Percentiles rank a stretch among this genome's conserved stretches.
These are phyloP conservation scores for Cadophora luteo-olivacea DNA, from an alignment of 2,329 filamentous ascomycete genomes.

Conservation along the genomic window DNA sequence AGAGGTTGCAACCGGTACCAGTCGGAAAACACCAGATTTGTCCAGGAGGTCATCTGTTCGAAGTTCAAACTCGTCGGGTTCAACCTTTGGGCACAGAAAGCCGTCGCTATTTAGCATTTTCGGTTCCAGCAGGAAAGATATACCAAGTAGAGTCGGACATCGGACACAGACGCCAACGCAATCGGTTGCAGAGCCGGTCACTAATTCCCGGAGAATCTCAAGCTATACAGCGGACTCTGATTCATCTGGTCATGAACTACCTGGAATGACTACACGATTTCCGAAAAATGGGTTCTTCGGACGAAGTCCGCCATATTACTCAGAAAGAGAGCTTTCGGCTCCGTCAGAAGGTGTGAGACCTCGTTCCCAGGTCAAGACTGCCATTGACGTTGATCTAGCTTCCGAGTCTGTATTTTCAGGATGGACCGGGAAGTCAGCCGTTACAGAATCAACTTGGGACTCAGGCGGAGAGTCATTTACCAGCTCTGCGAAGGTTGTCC, in stretches of 20 bases:
- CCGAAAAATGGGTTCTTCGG: slow-evolving; percentile 13
- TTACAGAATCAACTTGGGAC: slow-evolving; percentile 45
- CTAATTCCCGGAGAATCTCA: slow-evolving; percentile 17
- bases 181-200: neutral
- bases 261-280: slow-evolving; percentile 11
- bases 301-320: slow-evolving; percentile 19
- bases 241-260: slow-evolving; percentile 15
- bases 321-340: slow-evolving; percentile 32
- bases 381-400: slow-evolving; percentile 20
- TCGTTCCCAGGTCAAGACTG: neutral
- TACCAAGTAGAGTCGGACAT: slow-evolving; percentile 7
- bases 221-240: slow-evolving; percentile 20
- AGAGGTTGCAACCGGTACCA: slow-evolving; percentile 19
- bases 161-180: neutral
- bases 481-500: slow-evolving; percentile 43
- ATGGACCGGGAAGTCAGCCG: slow-evolving; percentile 49
- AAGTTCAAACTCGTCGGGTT: slow-evolving; percentile 28
- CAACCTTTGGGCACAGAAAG: slow-evolving; percentile 18
- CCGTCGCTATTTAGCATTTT: slow-evolving; percentile 29
- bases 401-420: slow-evolving; percentile 54
- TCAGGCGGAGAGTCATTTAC: slow-evolving; percentile 41
- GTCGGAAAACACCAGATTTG: slow-evolving; percentile 7
- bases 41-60: slow-evolving; percentile 27
- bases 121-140: slow-evolving; percentile 17
- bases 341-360: slow-evolving; percentile 39